Conservation (phyloP, 2,329 filamentous ascomycete genomes). For the Penicillium sp. region DNA sequence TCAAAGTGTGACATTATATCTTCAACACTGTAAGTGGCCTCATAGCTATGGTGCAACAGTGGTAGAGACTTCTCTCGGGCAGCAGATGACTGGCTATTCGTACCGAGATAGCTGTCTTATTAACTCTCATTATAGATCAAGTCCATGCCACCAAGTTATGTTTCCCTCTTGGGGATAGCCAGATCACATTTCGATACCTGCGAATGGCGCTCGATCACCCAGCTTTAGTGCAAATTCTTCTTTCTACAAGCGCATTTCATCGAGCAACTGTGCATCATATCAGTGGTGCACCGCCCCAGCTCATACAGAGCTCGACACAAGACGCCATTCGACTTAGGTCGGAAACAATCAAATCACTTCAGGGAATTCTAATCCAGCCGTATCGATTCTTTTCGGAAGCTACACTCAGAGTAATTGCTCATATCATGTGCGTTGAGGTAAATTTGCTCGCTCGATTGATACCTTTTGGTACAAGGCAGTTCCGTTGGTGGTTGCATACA, state of each 20-base stretch:
- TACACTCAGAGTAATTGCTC: conserved; percentile 19
- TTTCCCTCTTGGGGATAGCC: conserved; percentile 21
- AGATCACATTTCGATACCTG: conserved; percentile 21
- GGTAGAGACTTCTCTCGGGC: too few relatives aligned
- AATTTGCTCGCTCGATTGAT: neutral
- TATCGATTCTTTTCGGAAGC: conserved; percentile 16
- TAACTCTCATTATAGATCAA: conserved; percentile 7
- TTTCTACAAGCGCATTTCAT: conserved; percentile 22
- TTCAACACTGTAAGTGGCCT: conserved; percentile 20
- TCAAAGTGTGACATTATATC: conserved; percentile 20
- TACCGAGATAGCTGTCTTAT: neutral
- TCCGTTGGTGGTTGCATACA: neutral
- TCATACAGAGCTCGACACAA: conserved; percentile 13
- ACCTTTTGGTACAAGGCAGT: neutral
- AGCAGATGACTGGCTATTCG: neutral
- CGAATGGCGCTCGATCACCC: conserved; percentile 18
- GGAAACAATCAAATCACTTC: conserved; percentile 18
- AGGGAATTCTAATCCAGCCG: conserved; percentile 15
- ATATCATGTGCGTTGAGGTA: conserved; percentile 20
- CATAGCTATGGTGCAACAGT: neutral
- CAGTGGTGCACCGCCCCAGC: conserved; percentile 11
- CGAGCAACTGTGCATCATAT: conserved; percentile 16
- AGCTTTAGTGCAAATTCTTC: conserved; percentile 19
- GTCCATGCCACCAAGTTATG: conserved; percentile 17
- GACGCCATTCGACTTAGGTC: conserved; percentile 18